Evolutionary conservation across 2,329 filamentous ascomycete species (phyloP).

Genomic region (Phaeosphaeriaceae sp.): DNA sequence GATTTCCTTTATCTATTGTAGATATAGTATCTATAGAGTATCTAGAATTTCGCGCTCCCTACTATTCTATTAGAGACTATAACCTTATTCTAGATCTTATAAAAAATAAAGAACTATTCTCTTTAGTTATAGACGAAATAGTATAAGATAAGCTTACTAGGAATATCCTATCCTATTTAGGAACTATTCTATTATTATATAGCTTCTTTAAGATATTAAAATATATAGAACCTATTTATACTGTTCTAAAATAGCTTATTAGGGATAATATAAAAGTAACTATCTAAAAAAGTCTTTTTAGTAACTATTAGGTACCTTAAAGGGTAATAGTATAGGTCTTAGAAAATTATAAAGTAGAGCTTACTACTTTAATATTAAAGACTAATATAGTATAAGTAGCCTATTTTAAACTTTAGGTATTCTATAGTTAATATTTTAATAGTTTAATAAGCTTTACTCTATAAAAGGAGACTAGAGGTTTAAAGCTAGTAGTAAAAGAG

Average conservation of each 20-base stretch:
- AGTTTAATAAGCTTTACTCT: conserved; percentile 10
- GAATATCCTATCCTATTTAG: conserved; percentile 12
- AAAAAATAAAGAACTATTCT: conserved; percentile 11
- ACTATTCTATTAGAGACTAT: conserved; percentile 9
- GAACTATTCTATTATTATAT: conserved; percentile 14
- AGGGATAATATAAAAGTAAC: conserved; percentile 12
- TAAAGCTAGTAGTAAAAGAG: conserved; percentile 12
- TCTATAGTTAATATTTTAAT: conserved; percentile 18
- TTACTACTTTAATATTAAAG: neutral
- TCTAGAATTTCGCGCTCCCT: conserved; percentile 14
- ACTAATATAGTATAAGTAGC: conserved; percentile 5
- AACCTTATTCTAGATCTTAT: conserved; percentile 10
- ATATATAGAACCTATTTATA: conserved; percentile 18
- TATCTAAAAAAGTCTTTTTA: conserved; percentile 14
- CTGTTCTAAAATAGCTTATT: conserved; percentile 17
- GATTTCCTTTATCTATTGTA: conserved; percentile 8
- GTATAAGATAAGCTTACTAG: conserved; percentile 3
- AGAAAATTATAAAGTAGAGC: conserved; percentile 6
- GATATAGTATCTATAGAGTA: conserved; percentile 11
- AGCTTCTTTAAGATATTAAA: conserved; percentile 26
- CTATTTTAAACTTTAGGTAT: conserved; percentile 18
- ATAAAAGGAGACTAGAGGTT: conserved; percentile 13
- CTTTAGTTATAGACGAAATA: conserved; percentile 3
- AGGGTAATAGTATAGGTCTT: conserved; percentile 12
- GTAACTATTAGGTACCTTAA: conserved; percentile 10